Base-by-base conservation (phyloP, 2,329 filamentous ascomycete species). In the Huntiella savannae region DNA sequence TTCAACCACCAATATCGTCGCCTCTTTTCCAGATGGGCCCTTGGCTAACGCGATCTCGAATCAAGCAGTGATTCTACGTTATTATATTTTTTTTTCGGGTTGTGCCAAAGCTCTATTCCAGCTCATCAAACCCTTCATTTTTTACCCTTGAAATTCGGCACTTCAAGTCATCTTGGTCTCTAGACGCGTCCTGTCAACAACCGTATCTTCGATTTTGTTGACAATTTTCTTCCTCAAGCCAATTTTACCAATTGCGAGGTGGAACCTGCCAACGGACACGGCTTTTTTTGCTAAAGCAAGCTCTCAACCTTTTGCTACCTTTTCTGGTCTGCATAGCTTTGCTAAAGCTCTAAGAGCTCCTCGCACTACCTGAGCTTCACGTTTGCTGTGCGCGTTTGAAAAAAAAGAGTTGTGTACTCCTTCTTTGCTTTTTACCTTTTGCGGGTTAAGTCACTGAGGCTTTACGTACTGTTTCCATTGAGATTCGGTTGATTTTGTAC, bases 21-120 rank as follows among this genome's bases (percentile, higher is more conserved):
- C 22, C 40, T 6, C n/a, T 43, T 15, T n/a, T 43, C 3, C 13
- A 43, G 28, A n/a, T 34, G 7, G 33, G 16, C n/a, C 28, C 32
- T 32, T 43, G 40, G 44, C 48, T 49, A 46, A 49, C 48, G 48
- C 44, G 48, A 46, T 47, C 22, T 33, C 13, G n/a, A n/a, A 39
- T 15, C 33, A 40, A 43, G 40, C 40, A 28, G 22, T 28, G 22
- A 28, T 28, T 28, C 7, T 28, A 28, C 22, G 22, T 28, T 28
- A 28, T 38, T 17, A 19, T 46, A 40, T 43, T 46, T 40, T 45
- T 40, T 44, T 40, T 46, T 43, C 44, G 43, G 48, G 44, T 47
- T 49, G 40, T 43, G 17, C 47, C 38, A 41, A 22, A 19, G 15
- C 40, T 38, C 34, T 16, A 4, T 34, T 46, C 16, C 22, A 28